Base-by-base conservation (phyloP, 345 rosid species). In the Arabidopsis suecica region DNA sequence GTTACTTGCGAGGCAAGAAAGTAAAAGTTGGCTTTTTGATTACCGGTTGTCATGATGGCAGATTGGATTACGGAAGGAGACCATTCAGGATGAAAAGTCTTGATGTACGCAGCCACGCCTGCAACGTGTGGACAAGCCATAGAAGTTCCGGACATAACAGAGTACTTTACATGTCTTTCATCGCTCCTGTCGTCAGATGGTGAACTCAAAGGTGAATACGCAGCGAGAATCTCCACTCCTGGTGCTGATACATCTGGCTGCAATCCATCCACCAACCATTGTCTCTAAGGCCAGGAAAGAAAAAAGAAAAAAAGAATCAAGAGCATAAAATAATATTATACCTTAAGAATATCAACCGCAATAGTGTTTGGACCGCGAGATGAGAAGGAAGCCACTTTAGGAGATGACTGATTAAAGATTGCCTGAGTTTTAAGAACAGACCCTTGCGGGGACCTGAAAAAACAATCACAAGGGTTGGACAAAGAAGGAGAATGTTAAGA, bases 21-120 rank as follows among this genome's bases (percentile, higher is more conserved):
- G n/a, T 62, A 50, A 50, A 65, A 33, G 25, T 7, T 55, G 37
- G 28, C 45, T 32, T 30, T 61, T 41, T 20, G 59, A 0, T 77
- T 81, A 85, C 95, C 87, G 0, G 86, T 85, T 12, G 90, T 88
- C 91, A 86, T 84, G 45, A 88, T 67, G 18, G 96, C 86, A 23
- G 94, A 87, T 76, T 85, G 79, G 67, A 87, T 83, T 4, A 81
- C 50, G 0, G 92, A 69, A 34, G 89, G 84, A 49, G 92, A 88
- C 89, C 90, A 89, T 34, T 78, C 54, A 1, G 91, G 85, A 66
- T 85, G 83, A 56, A 76, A 65, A 2, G 80, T 13, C 60, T 83
- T 81, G 32, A 84, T 7, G 50, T 84, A 77, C 3, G 88, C 83
- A 5, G 87, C 87, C 49, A 66, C 74, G 4, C 83, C 87, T 3